phyloP scores from a whole-genome alignment of 345 rosid species.

The Citrus inodora region DNA sequence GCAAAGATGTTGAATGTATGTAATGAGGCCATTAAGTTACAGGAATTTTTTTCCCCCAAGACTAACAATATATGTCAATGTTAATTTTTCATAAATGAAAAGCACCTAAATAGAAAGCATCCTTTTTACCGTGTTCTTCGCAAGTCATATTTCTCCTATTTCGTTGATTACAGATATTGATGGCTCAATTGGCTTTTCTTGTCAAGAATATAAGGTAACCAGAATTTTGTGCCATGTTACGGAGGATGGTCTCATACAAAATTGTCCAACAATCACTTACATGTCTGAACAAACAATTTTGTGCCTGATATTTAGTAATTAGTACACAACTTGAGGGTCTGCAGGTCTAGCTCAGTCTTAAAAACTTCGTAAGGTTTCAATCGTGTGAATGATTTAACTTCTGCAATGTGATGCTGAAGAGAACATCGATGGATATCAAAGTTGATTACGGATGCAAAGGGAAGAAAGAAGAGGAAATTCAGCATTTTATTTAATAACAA shows the following conservation, averaged over 20 bases:
- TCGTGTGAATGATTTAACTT: not conserved
- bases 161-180: not conserved
- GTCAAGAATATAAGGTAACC: not conserved
- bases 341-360: not conserved
- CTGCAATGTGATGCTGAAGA: not conserved
- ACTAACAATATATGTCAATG: constrained; percentile 13
- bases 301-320: no score
- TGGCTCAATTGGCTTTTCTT: not conserved
- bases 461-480: not conserved
- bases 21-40: constrained; percentile 16
- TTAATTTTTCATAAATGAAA: constrained; percentile 13
- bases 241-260: no score
- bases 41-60: not conserved
- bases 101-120: not conserved
- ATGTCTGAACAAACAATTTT: no score
- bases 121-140: not conserved
- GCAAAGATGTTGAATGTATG: constrained; percentile 19
- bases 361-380: not conserved
- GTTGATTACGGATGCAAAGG: not conserved
- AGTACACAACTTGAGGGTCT: not conserved
- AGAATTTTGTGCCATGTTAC: not conserved
- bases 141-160: not conserved
- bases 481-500: constrained; percentile 17
- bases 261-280: no score
- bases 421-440: not conserved